Evolutionary conservation across 1,284 basidiomycete species (phyloP), one percentile per base, ranked within the genome.

Genomic region (Earliella scabrosa): DNA sequence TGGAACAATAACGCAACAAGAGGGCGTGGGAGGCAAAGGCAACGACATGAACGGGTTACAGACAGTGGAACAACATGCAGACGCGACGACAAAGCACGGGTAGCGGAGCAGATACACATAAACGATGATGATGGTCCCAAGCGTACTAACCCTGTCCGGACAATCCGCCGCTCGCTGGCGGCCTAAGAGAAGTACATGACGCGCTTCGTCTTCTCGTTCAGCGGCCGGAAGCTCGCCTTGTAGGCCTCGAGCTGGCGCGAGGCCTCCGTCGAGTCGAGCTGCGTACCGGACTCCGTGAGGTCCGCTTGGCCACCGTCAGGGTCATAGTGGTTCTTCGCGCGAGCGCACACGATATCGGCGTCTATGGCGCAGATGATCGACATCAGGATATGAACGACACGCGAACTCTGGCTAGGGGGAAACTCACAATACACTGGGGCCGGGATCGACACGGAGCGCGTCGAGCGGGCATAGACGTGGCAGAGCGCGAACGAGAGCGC

Each of bases 391-490:
- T 27, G 26, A 45, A 35, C 24, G 3, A 50, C 29, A 41, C 52
- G 47, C 58, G 35, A 54, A 32, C 31, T 44, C 58, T 35, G 41
- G 24, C 13, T 41, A 40, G 29, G 29, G 32, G 27, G 45, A n/a
- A 18, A 60, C 88, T 68, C 63, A 92, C 90, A 93, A 64, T 92
- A 93, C 0, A 92, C 89, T 0, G 91, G 92, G 0, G 91, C 91
- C 0, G 90, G 90, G 52, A 93, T 90, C 0, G 90, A 92, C 0
- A 94, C 92, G 0, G 90, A 90, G 38, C 92, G 84, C 1, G 92
- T 93, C 13, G 88, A 86, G 2, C 92, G 81, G 0, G 90, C 90
- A 66, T 93, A 94, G 10, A 92, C 86, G 61, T 92, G 91, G 66
- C 89, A 92, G 0, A 93, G 72, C 1, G 88, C 83, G 61, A 89